These are phyloP conservation scores for Sarcomyxa edulis DNA, from an alignment of 768 basidiomycete genomes.

Conservation along the genomic window DNA sequence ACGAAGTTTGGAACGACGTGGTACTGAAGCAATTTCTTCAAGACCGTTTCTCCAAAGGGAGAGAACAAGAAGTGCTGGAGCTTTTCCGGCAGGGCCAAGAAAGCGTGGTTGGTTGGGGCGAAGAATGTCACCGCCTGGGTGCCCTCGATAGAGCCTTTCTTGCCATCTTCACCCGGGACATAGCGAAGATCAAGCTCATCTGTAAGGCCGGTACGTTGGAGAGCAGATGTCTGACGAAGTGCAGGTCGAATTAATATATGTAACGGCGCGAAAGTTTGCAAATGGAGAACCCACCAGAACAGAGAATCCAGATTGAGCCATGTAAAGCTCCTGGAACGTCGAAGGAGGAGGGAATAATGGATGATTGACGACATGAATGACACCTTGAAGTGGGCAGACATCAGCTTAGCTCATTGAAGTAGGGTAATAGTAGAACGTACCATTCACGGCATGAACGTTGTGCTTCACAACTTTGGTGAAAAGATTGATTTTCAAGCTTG, in stretches of 20 bases:
- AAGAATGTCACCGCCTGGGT: conserved; percentile 45
- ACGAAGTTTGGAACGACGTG: conserved; percentile 48
- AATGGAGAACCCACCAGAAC: conserved; percentile 32
- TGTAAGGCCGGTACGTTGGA: conserved; percentile 45
- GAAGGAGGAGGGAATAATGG: conserved; percentile 54
- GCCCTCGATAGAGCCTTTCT: conserved; percentile 37
- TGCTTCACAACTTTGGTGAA: conserved; percentile 35
- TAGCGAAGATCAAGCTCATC: conserved; percentile 42
- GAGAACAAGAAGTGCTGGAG: conserved; percentile 56
- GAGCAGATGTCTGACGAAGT: conserved; percentile 46
- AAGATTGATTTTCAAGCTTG: conserved; percentile 36
- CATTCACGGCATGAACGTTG: conserved; percentile 44
- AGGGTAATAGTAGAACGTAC: conserved; percentile 26
- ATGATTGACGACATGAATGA: conserved; percentile 49
- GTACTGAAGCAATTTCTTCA: conserved; percentile 53
- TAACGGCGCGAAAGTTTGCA: neutral
- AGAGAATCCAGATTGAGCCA: conserved; percentile 37
- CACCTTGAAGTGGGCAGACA: conserved; percentile 22
- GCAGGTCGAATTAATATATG: neutral
- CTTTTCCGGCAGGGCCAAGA: conserved; percentile 40
- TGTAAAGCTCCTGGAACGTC: conserved; percentile 41
- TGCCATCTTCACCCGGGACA: conserved; percentile 25
- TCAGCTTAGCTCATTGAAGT: neutral
- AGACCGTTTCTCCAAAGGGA: conserved; percentile 42
- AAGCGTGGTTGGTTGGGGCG: conserved; percentile 49